Evolutionary conservation across 129 eudicot species (phyloP).

Genomic region (Dittrichia graveolens): DNA sequence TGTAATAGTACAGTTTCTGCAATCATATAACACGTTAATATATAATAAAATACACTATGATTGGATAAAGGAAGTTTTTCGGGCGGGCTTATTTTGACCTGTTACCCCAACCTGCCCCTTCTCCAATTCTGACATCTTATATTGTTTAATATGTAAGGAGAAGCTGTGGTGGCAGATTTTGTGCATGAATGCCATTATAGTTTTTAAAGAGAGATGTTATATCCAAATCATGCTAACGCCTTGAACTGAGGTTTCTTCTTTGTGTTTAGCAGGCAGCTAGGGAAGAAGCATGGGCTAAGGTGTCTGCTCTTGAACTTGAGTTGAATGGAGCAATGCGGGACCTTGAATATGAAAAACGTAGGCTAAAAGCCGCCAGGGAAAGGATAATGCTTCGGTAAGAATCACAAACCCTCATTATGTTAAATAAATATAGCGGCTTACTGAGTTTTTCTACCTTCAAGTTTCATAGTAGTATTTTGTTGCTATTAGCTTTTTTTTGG

Average conservation of each 20-base stretch:
- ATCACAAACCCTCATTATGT: constrained; percentile 1
- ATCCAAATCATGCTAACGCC: constrained; percentile 4
- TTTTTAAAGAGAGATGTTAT: not conserved
- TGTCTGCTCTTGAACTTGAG: constrained; percentile 93
- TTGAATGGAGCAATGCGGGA: constrained; percentile 88
- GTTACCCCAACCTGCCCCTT: no score
- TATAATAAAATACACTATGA: no score
- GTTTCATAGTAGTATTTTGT: not conserved
- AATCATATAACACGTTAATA: no score
- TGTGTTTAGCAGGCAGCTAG: constrained; percentile 99
- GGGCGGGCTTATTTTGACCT: no score
- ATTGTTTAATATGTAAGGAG: not conserved
- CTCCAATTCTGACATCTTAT: no score
- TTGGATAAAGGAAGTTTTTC: no score
- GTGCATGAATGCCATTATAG: not conserved
- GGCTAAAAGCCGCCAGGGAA: constrained; percentile 83
- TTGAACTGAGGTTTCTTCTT: constrained; percentile 51
- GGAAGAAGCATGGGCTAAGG: constrained; percentile 99
- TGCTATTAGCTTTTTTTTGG: constrained; percentile 10
- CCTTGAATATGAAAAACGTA: constrained; percentile 85
- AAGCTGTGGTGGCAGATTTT: not conserved
- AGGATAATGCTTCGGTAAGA: constrained; percentile 95
- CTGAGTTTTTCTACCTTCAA: not conserved
- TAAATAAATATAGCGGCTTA: not conserved
- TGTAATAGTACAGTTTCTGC: no score